These are phyloP conservation scores for Russula olivacea DNA, from an alignment of 768 basidiomycete genomes.

Conservation along the genomic window DNA sequence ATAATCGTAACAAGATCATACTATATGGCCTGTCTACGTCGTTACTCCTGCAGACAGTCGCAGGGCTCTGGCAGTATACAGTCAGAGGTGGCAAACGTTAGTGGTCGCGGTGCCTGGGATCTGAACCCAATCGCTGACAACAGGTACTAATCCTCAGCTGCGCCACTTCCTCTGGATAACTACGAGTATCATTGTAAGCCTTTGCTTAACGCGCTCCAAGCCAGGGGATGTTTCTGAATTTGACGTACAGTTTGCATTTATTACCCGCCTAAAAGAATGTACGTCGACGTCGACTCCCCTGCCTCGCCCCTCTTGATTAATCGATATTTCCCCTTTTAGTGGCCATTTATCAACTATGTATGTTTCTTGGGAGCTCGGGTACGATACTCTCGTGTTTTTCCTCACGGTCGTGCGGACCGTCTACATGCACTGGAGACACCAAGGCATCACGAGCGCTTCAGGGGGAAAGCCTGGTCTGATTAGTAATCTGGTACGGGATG, in stretches of 20 bases:
- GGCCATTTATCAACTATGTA: slow-evolving; percentile 20
- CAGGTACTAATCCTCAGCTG: slow-evolving; percentile 6
- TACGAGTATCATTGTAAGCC: slow-evolving; percentile 24
- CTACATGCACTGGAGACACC: slow-evolving; percentile 21
- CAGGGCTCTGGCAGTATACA: slow-evolving; percentile 24
- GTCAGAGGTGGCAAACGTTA: slow-evolving; percentile 15
- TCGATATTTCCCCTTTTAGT: not conserved
- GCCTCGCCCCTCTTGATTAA: not conserved
- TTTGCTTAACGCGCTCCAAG: not conserved
- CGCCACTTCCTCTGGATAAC: slow-evolving; percentile 22
- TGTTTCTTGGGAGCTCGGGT: slow-evolving; percentile 23
- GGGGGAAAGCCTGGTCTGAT: not conserved
- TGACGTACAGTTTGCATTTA: slow-evolving; percentile 21
- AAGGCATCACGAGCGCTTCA: not conserved
- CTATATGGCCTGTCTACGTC: slow-evolving; percentile 14
- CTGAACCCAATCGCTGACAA: not conserved
- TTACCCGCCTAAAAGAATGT: slow-evolving; percentile 20
- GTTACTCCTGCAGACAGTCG: slow-evolving; percentile 14
- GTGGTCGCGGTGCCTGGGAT: not conserved
- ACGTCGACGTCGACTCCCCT: not conserved
- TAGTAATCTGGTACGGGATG: slow-evolving; percentile 16
- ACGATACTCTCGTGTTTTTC: slow-evolving; percentile 22
- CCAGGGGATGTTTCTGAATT: not conserved
- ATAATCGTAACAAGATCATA: slow-evolving; percentile 21
- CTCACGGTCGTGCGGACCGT: slow-evolving; percentile 22